A percentile compares a stretch with the other conserved stretches of the same genome.
Evolutionary conservation across 2,329 filamentous ascomycete genomes (phyloP).

Genomic region (Dendryphion nanum): DNA sequence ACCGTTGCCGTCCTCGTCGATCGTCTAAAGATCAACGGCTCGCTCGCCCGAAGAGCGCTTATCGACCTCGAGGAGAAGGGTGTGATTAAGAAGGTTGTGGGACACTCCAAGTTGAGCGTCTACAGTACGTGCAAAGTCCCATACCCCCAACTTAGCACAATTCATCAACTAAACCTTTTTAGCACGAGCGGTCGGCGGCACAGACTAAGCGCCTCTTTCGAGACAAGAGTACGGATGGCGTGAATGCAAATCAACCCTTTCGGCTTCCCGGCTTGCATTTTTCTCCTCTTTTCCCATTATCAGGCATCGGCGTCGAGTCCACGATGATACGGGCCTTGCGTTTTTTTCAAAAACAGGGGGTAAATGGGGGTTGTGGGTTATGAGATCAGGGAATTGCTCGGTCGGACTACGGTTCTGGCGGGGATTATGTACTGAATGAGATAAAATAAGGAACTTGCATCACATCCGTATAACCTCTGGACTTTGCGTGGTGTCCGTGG

Average conservation of each 20-base stretch:
- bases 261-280: conserved; percentile 19
- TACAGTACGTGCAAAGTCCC: conserved; percentile 68
- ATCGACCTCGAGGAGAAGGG: conserved; percentile 96
- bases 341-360: too few species aligned
- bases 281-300: conserved; percentile 33
- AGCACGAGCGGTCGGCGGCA: conserved; percentile 39
- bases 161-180: neutral
- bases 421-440: too few species aligned
- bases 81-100: conserved; percentile 95
- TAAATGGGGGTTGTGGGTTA: too few species aligned
- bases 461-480: too few species aligned
- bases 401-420: too few species aligned
- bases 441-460: too few species aligned
- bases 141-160: neutral
- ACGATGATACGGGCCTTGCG: too few species aligned
- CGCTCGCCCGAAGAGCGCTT: conserved; percentile 85
- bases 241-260: conserved; percentile 14
- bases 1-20: conserved; percentile 98
- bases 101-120: conserved; percentile 96
- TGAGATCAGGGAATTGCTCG: too few species aligned
- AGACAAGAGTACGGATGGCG: conserved; percentile 3
- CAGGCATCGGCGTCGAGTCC: too few species aligned
- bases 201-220: conserved; percentile 30
- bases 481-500: too few species aligned
- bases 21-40: conserved; percentile 99